These are phyloP conservation scores for Vitis rotundifolia DNA, from an alignment of 164 flowering plant species.

Conservation along the genomic window DNA sequence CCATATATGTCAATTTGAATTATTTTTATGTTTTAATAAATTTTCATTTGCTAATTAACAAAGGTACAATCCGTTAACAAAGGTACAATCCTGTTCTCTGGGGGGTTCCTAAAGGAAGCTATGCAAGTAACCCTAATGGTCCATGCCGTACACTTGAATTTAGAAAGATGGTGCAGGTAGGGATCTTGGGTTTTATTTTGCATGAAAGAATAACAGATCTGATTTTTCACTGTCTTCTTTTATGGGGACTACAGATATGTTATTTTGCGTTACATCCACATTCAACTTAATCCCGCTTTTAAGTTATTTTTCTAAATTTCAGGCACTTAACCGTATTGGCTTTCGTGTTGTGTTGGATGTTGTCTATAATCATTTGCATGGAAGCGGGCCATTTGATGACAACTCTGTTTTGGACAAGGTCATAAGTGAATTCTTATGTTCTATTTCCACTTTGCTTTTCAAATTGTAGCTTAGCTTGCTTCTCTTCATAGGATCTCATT, in stretches of 20 bases:
- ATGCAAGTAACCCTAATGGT: conserved; percentile 83
- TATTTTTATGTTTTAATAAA: background rate
- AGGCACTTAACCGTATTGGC: conserved; percentile 84
- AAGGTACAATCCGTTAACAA: background rate
- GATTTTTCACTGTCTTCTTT: too few relatives aligned
- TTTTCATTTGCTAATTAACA: conserved; percentile 1
- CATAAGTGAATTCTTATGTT: conserved; percentile 13
- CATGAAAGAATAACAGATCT: background rate
- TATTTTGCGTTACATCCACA: background rate
- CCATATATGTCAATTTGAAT: conserved; percentile 1
- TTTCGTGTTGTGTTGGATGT: conserved; percentile 93
- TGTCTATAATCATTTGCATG: conserved; percentile 93
- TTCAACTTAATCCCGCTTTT: background rate
- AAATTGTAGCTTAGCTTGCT: background rate
- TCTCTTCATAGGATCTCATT: background rate
- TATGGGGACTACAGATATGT: too few relatives aligned
- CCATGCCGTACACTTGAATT: conserved; percentile 76
- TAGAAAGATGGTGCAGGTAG: conserved; percentile 92
- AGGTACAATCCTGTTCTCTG: conserved; percentile 96
- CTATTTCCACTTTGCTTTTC: background rate
- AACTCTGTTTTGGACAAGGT: conserved; percentile 96
- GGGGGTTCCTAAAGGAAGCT: conserved; percentile 99
- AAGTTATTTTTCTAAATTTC: conserved; percentile 13
- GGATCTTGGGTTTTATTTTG: background rate
- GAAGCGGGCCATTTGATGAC: conserved; percentile 75